Conservation (phyloP, 345 rosid genomes). For the Hirschfeldia incana region DNA sequence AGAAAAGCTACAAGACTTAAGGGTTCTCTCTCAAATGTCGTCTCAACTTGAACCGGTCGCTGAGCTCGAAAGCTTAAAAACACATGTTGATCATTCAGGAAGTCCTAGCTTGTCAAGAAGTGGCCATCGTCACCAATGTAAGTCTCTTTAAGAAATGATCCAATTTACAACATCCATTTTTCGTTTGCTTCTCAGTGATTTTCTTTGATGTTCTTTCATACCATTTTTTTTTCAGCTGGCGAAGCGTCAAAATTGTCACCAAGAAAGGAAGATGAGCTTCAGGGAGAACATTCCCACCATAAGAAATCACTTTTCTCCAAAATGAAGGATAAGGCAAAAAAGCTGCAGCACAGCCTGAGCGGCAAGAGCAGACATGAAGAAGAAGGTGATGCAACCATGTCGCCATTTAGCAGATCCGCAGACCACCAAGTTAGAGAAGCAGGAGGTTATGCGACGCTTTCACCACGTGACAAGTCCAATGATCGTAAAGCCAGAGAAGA, state of each 20-base stretch:
- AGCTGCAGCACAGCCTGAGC: too few species aligned
- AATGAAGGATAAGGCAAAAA: too few species aligned
- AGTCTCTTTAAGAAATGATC: neutral
- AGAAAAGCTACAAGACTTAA: conserved; percentile 8
- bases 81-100: conserved; percentile 39
- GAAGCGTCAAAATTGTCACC: conserved; percentile 50
- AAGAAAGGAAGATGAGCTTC: neutral
- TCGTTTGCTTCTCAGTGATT: neutral
- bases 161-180: neutral
- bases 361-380: too few species aligned
- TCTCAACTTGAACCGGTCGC: conserved; percentile 31
- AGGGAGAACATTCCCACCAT: too few species aligned
- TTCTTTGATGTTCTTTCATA: too few species aligned
- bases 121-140: conserved; percentile 57
- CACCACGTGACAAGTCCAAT: conserved; percentile 50
- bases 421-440: conserved; percentile 44
- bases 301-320: too few species aligned
- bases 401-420: conserved; percentile 47
- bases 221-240: conserved; percentile 26
- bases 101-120: conserved; percentile 41
- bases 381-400: conserved; percentile 48
- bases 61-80: conserved; percentile 40
- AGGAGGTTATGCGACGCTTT: conserved; percentile 41
- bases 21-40: conserved; percentile 14
- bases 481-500: conserved; percentile 39